Conservation (phyloP, 2,329 filamentous ascomycete genomes). For the Fusarium mangiferae region DNA sequence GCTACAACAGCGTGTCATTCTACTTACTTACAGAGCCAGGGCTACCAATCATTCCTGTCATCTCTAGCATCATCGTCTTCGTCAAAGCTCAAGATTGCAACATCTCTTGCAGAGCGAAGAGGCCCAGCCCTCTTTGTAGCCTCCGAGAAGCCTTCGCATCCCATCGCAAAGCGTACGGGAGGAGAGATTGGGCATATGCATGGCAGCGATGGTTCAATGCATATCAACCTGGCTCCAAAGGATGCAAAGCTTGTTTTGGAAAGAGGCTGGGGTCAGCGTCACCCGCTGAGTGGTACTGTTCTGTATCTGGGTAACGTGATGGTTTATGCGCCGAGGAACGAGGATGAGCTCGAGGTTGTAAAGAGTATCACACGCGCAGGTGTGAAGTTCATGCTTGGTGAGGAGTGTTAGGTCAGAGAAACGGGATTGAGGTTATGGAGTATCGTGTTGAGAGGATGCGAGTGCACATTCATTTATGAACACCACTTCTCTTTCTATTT, state of each 20-base stretch:
- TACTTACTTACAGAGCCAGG: not conserved
- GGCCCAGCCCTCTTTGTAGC: conserved; percentile 27
- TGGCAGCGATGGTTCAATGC: conserved; percentile 27
- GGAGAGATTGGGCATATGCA: conserved; percentile 31
- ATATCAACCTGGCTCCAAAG: conserved; percentile 23
- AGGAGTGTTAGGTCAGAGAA: conserved; percentile 2
- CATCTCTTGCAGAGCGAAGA: conserved; percentile 17
- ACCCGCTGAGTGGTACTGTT: conserved; percentile 21
- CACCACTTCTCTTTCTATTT: not conserved
- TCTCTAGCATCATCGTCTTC: conserved; percentile 19
- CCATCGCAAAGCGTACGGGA: not conserved
- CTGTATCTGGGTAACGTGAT: conserved; percentile 28
- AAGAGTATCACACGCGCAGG: conserved; percentile 16
- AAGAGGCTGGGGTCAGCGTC: conserved; percentile 28
- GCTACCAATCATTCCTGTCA: conserved; percentile 23
- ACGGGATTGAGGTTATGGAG: not conserved
- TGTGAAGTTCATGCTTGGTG: conserved; percentile 18
- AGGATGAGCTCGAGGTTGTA: conserved; percentile 16
- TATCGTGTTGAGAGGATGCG: not conserved
- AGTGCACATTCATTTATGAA: not conserved
- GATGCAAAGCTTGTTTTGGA: conserved; percentile 29
- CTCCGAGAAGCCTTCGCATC: not conserved
- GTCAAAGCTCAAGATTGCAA: conserved; percentile 26
- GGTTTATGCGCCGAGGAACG: conserved; percentile 27
- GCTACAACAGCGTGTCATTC: rapidly evolving